A percentile compares a stretch with the other conserved stretches of the same genome.
These are phyloP conservation scores for Orbilia javanica DNA, from an alignment of 2,329 filamentous ascomycete genomes.

Conservation along the genomic window DNA sequence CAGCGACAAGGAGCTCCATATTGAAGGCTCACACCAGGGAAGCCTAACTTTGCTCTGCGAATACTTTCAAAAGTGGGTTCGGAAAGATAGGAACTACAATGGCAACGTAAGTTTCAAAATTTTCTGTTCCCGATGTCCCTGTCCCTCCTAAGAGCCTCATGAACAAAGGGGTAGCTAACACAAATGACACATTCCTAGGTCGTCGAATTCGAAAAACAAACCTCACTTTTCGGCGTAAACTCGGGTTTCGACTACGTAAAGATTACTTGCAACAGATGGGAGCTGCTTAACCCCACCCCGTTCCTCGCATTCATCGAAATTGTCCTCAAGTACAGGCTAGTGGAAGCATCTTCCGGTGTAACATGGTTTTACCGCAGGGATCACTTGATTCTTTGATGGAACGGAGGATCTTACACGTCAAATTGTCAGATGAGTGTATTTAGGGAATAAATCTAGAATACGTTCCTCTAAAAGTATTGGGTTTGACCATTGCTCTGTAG, in stretches of 20 bases:
- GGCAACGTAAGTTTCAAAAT: constrained; percentile 46
- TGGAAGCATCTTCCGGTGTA: constrained; percentile 47
- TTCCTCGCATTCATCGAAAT: constrained; percentile 55
- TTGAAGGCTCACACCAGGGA: constrained; percentile 54
- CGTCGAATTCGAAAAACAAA: constrained; percentile 52
- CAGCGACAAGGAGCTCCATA: constrained; percentile 55
- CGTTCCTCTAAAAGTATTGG: no score
- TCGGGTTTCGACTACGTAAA: constrained; percentile 55
- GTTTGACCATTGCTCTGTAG: no score
- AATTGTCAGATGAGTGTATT: no score
- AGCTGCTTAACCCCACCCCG: constrained; percentile 53
- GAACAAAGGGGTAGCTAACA: background rate
- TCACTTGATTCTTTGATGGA: constrained; percentile 29
- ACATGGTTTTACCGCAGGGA: constrained; percentile 55
- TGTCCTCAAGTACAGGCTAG: constrained; percentile 50
- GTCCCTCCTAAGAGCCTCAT: background rate
- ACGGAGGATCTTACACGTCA: background rate
- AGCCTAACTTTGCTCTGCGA: constrained; percentile 53
- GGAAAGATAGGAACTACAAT: constrained; percentile 53
- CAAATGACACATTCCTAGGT: constrained; percentile 27
- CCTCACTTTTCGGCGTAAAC: constrained; percentile 48
- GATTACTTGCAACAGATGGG: constrained; percentile 55
- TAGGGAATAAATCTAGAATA: no score
- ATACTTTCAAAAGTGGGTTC: constrained; percentile 56
- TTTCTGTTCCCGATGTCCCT: constrained; percentile 1